Evolutionary conservation across 2,329 filamentous ascomycete species (phyloP).

Genomic region (Aureobasidium mangrovei): DNA sequence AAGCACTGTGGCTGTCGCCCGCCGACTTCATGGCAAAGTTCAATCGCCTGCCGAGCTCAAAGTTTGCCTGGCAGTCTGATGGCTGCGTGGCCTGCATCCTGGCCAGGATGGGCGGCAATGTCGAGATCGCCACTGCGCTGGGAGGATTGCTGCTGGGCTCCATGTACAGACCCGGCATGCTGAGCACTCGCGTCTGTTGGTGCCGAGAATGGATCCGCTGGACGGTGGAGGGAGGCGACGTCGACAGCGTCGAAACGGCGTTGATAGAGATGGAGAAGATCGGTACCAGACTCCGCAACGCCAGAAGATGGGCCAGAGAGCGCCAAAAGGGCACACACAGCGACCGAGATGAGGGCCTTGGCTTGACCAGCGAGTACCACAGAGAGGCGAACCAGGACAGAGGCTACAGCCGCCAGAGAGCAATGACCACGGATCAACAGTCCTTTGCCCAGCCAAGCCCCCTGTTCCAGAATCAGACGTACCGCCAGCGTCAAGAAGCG

Average conservation of each 20-base stretch:
- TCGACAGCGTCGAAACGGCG: slow-evolving; percentile 8
- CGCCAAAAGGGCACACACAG: not conserved
- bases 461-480: no score
- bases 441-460: no score
- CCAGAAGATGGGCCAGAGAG: slow-evolving; percentile 1
- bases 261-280: slow-evolving; percentile 1
- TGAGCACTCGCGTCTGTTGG: slow-evolving; percentile 20
- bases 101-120: slow-evolving; percentile 14
- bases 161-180: slow-evolving; percentile 16
- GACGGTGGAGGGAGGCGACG: slow-evolving; percentile 11
- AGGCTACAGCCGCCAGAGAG: not conserved
- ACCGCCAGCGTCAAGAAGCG: no score
- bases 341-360: no score
- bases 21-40: slow-evolving; percentile 12
- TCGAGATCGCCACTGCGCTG: slow-evolving; percentile 16
- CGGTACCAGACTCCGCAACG: not conserved
- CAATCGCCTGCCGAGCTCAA: not conserved
- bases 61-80: slow-evolving; percentile 12
- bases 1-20: slow-evolving; percentile 17
- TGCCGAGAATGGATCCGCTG: slow-evolving; percentile 18
- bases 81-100: slow-evolving; percentile 22
- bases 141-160: slow-evolving; percentile 20
- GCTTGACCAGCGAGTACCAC: not conserved
- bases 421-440: no score
- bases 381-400: no score